Conservation (phyloP, 2,329 filamentous ascomycete genomes). For the Beauveria scarabaeidicola region DNA sequence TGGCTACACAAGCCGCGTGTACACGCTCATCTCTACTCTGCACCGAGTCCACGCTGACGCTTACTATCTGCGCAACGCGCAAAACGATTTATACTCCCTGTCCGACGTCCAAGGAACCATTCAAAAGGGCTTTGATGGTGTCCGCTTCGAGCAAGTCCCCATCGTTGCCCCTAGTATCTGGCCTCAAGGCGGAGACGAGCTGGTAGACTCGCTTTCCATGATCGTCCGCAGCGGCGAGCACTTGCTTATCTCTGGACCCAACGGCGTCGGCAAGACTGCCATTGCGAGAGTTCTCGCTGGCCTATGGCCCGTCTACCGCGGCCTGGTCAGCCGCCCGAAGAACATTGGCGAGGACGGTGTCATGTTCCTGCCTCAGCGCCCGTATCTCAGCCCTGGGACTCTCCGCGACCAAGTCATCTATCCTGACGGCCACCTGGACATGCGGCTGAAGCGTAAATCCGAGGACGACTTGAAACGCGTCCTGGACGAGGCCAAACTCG, state of each 20-base stretch:
- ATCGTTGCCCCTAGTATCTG: constrained; percentile 82
- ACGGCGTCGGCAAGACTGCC: constrained; percentile 87
- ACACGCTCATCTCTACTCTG: constrained; percentile 88
- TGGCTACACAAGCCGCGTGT: constrained; percentile 91
- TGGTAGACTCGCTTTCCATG: constrained; percentile 81
- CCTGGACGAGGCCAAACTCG: constrained; percentile 74
- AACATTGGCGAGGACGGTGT: constrained; percentile 77
- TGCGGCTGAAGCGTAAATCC: constrained; percentile 69
- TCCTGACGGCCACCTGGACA: constrained; percentile 87
- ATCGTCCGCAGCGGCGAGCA: constrained; percentile 88
- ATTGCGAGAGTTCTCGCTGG: constrained; percentile 83
- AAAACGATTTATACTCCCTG: constrained; percentile 76
- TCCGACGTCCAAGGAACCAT: constrained; percentile 89
- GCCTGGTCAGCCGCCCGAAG: constrained; percentile 81
- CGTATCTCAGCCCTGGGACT: constrained; percentile 86
- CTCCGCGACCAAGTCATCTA: constrained; percentile 97
- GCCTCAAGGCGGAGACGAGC: constrained; percentile 83
- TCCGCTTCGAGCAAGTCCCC: constrained; percentile 87
- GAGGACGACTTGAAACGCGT: constrained; percentile 72
- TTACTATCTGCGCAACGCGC: constrained; percentile 61
- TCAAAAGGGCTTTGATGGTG: constrained; percentile 90
- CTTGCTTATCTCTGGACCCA: constrained; percentile 87
- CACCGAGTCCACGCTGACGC: constrained; percentile 88
- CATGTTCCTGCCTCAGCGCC: constrained; percentile 95
- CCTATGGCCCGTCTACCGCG: constrained; percentile 92